Evolutionary conservation across 148 eudicot genomes (phyloP).

Genomic region (Agrostemma githago): DNA sequence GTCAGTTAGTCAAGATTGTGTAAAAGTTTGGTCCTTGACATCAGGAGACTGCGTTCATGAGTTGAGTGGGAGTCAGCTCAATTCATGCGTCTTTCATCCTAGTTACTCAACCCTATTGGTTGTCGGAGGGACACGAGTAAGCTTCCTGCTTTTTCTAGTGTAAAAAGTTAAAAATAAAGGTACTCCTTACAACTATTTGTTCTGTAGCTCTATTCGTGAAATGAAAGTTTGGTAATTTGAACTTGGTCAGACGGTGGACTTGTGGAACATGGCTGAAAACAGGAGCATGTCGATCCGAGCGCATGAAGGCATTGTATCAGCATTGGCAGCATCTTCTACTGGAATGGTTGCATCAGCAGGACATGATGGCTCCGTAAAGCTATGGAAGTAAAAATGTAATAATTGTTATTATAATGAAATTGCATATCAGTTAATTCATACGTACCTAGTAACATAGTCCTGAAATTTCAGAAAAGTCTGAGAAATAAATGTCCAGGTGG

Average conservation of each 20-base stretch:
- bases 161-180: neutral
- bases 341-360: conserved; percentile 99
- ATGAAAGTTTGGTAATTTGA: neutral
- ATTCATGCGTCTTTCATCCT: conserved; percentile 97
- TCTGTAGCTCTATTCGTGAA: neutral
- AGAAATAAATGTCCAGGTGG: conserved; percentile 21
- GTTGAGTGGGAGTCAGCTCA: conserved; percentile 74
- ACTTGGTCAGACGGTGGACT: conserved; percentile 69
- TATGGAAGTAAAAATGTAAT: conserved; percentile 55
- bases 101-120: conserved; percentile 56
- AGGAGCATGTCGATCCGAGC: conserved; percentile 91
- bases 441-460: conserved; percentile 12
- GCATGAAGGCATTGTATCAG: conserved; percentile 80
- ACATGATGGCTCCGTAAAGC: conserved; percentile 78
- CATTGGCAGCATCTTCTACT: conserved; percentile 66
- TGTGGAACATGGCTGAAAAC: conserved; percentile 96
- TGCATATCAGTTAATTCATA: conserved; percentile 4
- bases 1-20: conserved; percentile 71
- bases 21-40: conserved; percentile 81
- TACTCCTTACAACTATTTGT: too few species aligned
- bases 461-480: conserved; percentile 11
- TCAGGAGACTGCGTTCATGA: conserved; percentile 83
- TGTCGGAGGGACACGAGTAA: conserved; percentile 89
- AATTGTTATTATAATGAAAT: neutral
- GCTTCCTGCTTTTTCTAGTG: conserved; percentile 7